Evolutionary conservation across 371 early-diverging fungal species (phyloP), one percentile per base, ranked within the genome.

Genomic region (Mortierella sp.): DNA sequence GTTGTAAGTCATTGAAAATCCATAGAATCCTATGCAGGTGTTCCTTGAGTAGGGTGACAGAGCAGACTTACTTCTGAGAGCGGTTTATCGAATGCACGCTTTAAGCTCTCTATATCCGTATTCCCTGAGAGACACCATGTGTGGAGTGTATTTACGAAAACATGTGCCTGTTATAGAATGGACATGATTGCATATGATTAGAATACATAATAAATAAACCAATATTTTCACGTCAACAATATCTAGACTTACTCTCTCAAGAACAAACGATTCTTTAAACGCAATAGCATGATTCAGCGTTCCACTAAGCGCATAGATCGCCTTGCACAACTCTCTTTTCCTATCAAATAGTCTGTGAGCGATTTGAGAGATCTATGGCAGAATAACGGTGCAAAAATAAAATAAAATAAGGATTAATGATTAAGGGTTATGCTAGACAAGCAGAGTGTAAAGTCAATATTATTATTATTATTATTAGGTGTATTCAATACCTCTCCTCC

Each of bases 261-360:
- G 20, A 30, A 79, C 73, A 51, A 74, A 74, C 9, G 57, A 63
- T 49, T 79, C 79, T 37, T 79, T 74, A 37, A 74, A 64, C 6
- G 61, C 71, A 45, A 79, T 79, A 8, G 79, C 79, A 59, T 70
- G 67, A 22, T 79, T 79, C 24, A 79, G 45, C 16, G 75, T 79
- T 12, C 67, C 70, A 40, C 75, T 74, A 8, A 79, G 75, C 16
- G 79, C 79, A 49, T 79, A 79, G 10, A 79, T 74, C 8, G 79
- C 75, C 55, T 79, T 79, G 65, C 79, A 74, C 62, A 71, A 59
- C 59, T 79, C 71, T 49, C 70, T 73, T 63, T 79, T 79, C 35
- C 75, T 74, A 43, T 79, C 79, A 22, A 79, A 64, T 0, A 74
- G 68, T 39, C 54, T 26, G 5, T 62, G 66, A 3, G 79, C 67